Percentiles rank a stretch among this genome's conserved stretches.
Conservation (phyloP, 805 yeast genomes). For the Suhomyces emberorum region DNA sequence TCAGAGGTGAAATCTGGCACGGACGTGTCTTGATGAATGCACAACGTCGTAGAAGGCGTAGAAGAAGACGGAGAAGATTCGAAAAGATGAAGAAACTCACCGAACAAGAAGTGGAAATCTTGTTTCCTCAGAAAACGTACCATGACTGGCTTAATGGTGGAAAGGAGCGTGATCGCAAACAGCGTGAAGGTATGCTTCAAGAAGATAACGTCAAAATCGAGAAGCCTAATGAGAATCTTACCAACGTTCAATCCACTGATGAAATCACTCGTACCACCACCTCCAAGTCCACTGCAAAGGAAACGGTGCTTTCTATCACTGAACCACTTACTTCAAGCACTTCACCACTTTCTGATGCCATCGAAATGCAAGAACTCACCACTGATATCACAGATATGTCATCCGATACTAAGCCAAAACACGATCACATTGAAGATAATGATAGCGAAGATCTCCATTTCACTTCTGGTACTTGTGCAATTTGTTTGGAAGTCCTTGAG, state of each 20-base stretch:
- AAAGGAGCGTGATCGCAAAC: conserved; percentile 45
- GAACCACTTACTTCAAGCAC: neutral
- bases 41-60: conserved; percentile 31
- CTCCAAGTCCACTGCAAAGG: neutral
- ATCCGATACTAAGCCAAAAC: neutral
- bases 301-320: neutral
- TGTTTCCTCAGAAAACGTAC: conserved; percentile 59
- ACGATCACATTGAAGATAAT: neutral
- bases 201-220: conserved; percentile 26
- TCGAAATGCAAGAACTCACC: conserved; percentile 1
- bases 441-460: conserved; percentile 33
- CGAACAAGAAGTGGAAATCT: conserved; percentile 53
- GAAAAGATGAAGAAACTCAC: conserved; percentile 50
- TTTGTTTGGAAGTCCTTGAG: conserved; percentile 67
- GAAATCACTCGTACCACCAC: neutral
- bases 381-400: neutral
- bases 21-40: neutral
- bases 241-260: neutral
- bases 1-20: conserved; percentile 23
- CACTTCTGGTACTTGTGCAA: conserved; percentile 72
- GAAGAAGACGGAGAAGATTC: conserved; percentile 39
- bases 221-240: neutral
- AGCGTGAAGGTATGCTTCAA: conserved; percentile 44
- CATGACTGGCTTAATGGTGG: conserved; percentile 62
- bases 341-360: neutral